These are phyloP conservation scores for Teratosphaeriaceae sp. DNA, from an alignment of 2,329 filamentous ascomycete genomes.

Conservation along the genomic window DNA sequence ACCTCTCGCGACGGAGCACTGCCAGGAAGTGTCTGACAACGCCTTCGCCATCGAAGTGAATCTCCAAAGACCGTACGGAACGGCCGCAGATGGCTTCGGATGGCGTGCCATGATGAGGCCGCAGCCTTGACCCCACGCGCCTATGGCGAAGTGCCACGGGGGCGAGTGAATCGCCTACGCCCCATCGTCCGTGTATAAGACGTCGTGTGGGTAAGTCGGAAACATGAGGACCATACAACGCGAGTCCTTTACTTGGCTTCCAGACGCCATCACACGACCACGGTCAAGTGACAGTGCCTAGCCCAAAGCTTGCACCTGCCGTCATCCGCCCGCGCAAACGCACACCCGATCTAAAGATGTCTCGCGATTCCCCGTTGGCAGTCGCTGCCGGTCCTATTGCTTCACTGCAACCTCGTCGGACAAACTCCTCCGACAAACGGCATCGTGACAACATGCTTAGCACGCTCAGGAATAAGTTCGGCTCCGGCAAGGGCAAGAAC, in stretches of 20 bases:
- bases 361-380: not conserved
- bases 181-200: not conserved
- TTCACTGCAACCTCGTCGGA: slow-evolving; percentile 9
- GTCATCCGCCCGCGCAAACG: slow-evolving; percentile 2
- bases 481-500: slow-evolving; percentile 10
- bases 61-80: no score
- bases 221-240: not conserved
- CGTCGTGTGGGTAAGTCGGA: not conserved
- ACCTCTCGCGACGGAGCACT: no score
- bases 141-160: no score
- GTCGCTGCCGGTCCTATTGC: not conserved
- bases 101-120: no score
- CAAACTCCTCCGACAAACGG: slow-evolving; percentile 13
- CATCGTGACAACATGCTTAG: slow-evolving; percentile 7
- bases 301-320: slow-evolving; percentile 1
- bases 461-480: slow-evolving; percentile 17
- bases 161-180: not conserved
- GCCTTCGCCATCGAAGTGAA: no score
- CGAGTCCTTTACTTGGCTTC: not conserved
- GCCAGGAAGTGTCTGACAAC: no score
- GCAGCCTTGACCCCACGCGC: no score
- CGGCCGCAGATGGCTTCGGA: no score
- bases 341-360: not conserved
- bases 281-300: not conserved
- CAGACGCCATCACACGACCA: not conserved